These are phyloP conservation scores for Spiromastix sp. DNA, from an alignment of 2,329 filamentous ascomycete species.

Conservation along the genomic window DNA sequence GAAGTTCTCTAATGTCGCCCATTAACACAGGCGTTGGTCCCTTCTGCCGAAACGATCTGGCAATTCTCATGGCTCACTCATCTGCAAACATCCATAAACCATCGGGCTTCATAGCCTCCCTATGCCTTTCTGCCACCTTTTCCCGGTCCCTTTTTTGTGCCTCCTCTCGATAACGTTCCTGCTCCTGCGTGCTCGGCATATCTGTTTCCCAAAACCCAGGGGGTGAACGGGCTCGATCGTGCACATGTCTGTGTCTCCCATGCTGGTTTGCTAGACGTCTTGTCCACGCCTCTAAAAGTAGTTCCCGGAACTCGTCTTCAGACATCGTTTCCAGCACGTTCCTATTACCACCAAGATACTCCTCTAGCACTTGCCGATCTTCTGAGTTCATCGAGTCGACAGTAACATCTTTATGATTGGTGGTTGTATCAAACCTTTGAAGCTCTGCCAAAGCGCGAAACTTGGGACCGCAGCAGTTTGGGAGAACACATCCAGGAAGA, in stretches of 20 bases:
- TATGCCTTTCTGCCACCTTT: slow-evolving; percentile 61
- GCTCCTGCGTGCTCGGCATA: slow-evolving; percentile 80
- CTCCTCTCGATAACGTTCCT: slow-evolving; percentile 53
- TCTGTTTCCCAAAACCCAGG: slow-evolving; percentile 87
- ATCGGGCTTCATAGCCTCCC: slow-evolving; percentile 67
- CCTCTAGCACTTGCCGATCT: slow-evolving; percentile 34
- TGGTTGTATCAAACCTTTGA: slow-evolving; percentile 18
- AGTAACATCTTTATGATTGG: slow-evolving; percentile 25
- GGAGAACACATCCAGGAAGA: slow-evolving; percentile 62
- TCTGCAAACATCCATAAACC: slow-evolving; percentile 77
- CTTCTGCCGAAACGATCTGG: no score
- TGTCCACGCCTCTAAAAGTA: slow-evolving; percentile 67
- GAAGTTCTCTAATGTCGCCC: no score
- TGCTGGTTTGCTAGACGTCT: slow-evolving; percentile 61
- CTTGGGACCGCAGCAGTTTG: slow-evolving; percentile 64
- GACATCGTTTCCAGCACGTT: slow-evolving; percentile 39
- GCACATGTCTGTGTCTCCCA: slow-evolving; percentile 68
- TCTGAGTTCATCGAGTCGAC: slow-evolving; percentile 19
- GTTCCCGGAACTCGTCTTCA: slow-evolving; percentile 49
- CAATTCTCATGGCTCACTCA: slow-evolving; percentile 40
- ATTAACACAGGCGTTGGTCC: no score
- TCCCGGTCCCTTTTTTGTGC: slow-evolving; percentile 54
- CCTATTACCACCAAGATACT: slow-evolving; percentile 42
- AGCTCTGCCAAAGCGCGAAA: slow-evolving; percentile 55
- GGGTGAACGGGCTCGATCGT: slow-evolving; percentile 60